Percentiles rank a stretch among this genome's conserved stretches.
Evolutionary conservation across 1,139 yeast genomes (phyloP).

Genomic region (Geotrichum bryndzae): DNA sequence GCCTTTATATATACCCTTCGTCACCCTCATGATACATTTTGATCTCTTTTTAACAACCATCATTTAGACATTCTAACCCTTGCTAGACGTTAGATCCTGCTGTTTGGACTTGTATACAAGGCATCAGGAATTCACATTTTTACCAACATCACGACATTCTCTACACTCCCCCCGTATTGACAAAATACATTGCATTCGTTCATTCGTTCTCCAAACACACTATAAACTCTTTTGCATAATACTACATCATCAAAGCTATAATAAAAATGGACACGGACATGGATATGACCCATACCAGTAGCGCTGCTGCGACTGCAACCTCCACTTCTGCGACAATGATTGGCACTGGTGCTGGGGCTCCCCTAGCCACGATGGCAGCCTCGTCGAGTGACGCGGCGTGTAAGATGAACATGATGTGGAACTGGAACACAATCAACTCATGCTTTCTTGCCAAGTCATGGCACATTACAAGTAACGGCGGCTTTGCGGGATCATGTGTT

Average conservation of each 20-base stretch:
- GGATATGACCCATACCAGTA: not conserved
- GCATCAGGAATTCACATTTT: no score
- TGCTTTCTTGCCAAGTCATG: constrained; percentile 60
- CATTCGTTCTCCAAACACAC: no score
- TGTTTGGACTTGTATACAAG: no score
- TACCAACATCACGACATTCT: no score
- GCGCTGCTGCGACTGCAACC: constrained; percentile 5
- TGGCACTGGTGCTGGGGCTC: not conserved
- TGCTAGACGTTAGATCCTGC: no score
- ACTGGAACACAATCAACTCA: constrained; percentile 55
- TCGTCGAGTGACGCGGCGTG: constrained; percentile 49
- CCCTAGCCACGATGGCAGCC: not conserved
- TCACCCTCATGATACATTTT: not conserved
- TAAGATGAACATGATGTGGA: constrained; percentile 43
- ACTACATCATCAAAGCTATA: not conserved
- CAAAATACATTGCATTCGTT: no score
- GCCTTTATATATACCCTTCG: not conserved
- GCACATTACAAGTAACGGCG: constrained; percentile 55
- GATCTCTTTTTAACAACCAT: not conserved
- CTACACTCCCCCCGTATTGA: no score
- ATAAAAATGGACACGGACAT: constrained; percentile 11
- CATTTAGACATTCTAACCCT: no score
- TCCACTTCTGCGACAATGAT: constrained; percentile 12
- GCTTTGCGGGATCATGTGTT: constrained; percentile 65
- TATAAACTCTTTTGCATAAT: no score